phyloP scores from a whole-genome alignment of 495 filamentous ascomycete species.

The Aspergillus panamensis region DNA sequence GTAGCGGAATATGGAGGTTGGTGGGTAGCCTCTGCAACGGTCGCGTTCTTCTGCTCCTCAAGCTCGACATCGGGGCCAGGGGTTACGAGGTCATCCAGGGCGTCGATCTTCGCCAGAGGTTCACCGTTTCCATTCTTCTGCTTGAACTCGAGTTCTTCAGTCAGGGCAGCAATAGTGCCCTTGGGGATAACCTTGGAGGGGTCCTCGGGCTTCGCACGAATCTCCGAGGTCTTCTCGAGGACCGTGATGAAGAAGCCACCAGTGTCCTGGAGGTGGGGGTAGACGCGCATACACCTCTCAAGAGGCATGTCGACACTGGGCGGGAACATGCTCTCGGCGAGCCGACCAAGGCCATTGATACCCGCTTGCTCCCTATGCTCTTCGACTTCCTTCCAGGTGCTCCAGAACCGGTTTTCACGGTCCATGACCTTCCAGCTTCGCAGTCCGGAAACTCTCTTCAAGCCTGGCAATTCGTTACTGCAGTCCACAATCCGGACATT shows the following conservation, averaged over 20 bases:
- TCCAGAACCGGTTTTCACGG: slow-evolving; percentile 70
- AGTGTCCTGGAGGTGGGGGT: slow-evolving; percentile 92
- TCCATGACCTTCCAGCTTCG: slow-evolving; percentile 85
- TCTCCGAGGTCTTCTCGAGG: slow-evolving; percentile 85
- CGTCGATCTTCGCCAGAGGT: slow-evolving; percentile 47
- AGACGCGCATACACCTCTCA: slow-evolving; percentile 87
- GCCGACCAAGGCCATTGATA: slow-evolving; percentile 54
- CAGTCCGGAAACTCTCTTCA: slow-evolving; percentile 73
- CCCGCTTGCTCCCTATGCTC: slow-evolving; percentile 56
- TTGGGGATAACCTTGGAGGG: slow-evolving; percentile 53
- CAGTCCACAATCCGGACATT: slow-evolving; percentile 84
- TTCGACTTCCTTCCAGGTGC: slow-evolving; percentile 70
- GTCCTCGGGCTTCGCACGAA: slow-evolving; percentile 77
- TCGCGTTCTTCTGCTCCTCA: slow-evolving; percentile 42
- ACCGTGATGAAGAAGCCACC: slow-evolving; percentile 97
- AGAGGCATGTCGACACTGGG: slow-evolving; percentile 66
- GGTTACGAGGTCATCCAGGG: slow-evolving; percentile 45
- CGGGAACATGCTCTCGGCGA: slow-evolving; percentile 82
- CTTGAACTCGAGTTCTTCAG: slow-evolving; percentile 51
- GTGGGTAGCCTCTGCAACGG: slow-evolving; percentile 41
- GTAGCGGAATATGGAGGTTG: slow-evolving; percentile 40
- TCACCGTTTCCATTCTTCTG: slow-evolving; percentile 39
- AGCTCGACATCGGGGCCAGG: slow-evolving; percentile 33
- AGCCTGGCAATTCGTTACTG: slow-evolving; percentile 65
- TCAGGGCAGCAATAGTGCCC: slow-evolving; percentile 50